Conservation (phyloP, 208 protist species). For the Trypanosoma caninum region DNA sequence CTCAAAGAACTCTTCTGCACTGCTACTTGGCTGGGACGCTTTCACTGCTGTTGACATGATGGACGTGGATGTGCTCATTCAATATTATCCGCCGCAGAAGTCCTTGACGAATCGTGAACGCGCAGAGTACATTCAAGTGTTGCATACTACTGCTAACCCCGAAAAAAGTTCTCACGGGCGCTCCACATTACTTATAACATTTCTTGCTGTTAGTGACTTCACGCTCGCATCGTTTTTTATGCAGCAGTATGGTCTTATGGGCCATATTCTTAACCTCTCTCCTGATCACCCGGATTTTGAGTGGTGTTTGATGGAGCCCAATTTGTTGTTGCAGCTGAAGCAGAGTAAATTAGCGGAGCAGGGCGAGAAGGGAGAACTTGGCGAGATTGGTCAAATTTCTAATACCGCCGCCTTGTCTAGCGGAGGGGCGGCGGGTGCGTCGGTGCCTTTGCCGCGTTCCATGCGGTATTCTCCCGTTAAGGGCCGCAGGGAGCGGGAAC, state of each 20-base stretch:
- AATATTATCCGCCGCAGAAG: conserved; percentile 79
- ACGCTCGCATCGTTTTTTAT: conserved; percentile 65
- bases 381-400: not conserved
- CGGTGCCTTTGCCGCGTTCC: conserved; percentile 16
- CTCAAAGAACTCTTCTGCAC: conserved; percentile 6
- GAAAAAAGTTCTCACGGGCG: conserved; percentile 23
- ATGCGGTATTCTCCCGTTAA: conserved; percentile 5
- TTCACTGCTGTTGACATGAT: conserved; percentile 69
- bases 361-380: conserved; percentile 17
- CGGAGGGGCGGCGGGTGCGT: not conserved
- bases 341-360: conserved; percentile 36
- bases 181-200: conserved; percentile 45
- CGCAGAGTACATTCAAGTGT: conserved; percentile 62
- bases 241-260: conserved; percentile 65
- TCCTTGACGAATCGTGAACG: conserved; percentile 63
- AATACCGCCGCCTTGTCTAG: conserved; percentile 1
- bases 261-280: conserved; percentile 59
- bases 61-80: conserved; percentile 75
- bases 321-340: conserved; percentile 44
- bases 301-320: conserved; percentile 12
- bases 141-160: conserved; percentile 68
- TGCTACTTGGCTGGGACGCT: conserved; percentile 62
- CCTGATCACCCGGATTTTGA: conserved; percentile 57
- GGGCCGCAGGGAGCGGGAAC: conserved; percentile 3
- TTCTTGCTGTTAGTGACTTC: conserved; percentile 55